Evolutionary conservation across 2,329 filamentous ascomycete genomes (phyloP).

Genomic region (Fusarium nurragi): DNA sequence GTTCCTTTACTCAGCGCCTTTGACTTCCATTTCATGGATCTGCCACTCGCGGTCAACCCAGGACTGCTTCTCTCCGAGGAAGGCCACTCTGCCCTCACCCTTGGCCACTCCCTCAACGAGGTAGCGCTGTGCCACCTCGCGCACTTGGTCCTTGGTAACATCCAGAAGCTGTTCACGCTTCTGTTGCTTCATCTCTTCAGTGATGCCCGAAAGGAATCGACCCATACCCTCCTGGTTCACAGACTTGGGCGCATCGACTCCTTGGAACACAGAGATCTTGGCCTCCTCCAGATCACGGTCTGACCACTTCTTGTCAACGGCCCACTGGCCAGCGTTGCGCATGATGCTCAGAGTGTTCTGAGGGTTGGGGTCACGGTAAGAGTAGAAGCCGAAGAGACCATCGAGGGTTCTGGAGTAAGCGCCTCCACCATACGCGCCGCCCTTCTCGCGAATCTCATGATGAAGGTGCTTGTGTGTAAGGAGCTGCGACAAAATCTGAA

Average conservation of each 20-base stretch:
- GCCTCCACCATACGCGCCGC: constrained; percentile 93
- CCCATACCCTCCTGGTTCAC: constrained; percentile 90
- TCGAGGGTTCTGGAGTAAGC: constrained; percentile 83
- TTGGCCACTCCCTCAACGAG: constrained; percentile 73
- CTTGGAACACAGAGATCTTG: constrained; percentile 93
- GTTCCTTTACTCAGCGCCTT: constrained; percentile 50
- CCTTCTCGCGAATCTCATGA: constrained; percentile 97
- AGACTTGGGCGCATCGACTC: constrained; percentile 85
- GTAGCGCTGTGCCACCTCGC: constrained; percentile 82
- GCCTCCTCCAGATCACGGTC: constrained; percentile 92
- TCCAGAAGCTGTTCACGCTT: constrained; percentile 87
- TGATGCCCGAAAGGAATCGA: constrained; percentile 84
- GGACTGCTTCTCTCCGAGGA: constrained; percentile 84
- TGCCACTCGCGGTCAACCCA: constrained; percentile 82
- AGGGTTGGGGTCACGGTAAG: constrained; percentile 96
- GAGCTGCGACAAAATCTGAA: constrained; percentile 89
- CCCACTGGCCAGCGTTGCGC: constrained; percentile 83
- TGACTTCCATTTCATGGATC: constrained; percentile 77
- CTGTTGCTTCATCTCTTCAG: constrained; percentile 87
- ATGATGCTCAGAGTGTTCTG: constrained; percentile 88
- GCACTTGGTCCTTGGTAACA: constrained; percentile 82
- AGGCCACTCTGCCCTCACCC: constrained; percentile 70
- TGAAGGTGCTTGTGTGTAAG: constrained; percentile 97
- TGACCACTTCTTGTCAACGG: constrained; percentile 81
- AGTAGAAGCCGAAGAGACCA: constrained; percentile 93